Evolutionary conservation across 352 stramenopile genomes (phyloP), one percentile per base, ranked within the genome.

Genomic region (Hyaloperonospora arabidopsidis): DNA sequence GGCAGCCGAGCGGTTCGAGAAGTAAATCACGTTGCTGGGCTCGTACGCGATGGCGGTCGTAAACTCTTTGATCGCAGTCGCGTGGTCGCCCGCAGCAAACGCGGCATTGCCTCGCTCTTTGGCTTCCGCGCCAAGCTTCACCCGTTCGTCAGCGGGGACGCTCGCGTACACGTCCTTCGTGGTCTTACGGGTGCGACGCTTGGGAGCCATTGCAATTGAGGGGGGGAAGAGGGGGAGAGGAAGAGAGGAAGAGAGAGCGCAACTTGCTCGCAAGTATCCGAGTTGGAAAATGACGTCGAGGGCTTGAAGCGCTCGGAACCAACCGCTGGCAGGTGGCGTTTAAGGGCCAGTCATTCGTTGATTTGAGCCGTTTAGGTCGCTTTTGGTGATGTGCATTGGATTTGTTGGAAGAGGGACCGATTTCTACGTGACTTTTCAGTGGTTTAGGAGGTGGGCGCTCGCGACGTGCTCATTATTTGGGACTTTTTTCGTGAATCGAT

Each of bases 21-120:
- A 94, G 73, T 94, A 94, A 52, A 90, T 88, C 15, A 90, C 78
- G 64, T 92, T 92, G 35, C 70, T 76, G 13, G 84, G 84, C 68
- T 94, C 83, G 71, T 88, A 91, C 18, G 78, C 79, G 47, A 94
- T 91, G 53, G 84, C 84, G 19, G 72, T 76, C 22, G 83, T 90
- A 74, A 93, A 93, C 65, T 91, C 80, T 73, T 90, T 90, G 75
- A 93, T 89, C 54, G 83, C 83, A 28, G 72, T 76, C n/a, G 73
- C 70, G 69, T 87, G 76, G 71, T 93, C 82, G 45, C 78, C 81
- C 19, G 69, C 59, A 15, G 79, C 75, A 50, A 91, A 93, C 19
- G 83, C 83, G 15, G 81, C 61, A 73, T 93, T 93, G 54, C 83
- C 83, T 47, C 79, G 79, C 70, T 89, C 84, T 72, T 93, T 93